Evolutionary conservation across 768 basidiomycete genomes (phyloP).

Genomic region (Lentinula raphanica): DNA sequence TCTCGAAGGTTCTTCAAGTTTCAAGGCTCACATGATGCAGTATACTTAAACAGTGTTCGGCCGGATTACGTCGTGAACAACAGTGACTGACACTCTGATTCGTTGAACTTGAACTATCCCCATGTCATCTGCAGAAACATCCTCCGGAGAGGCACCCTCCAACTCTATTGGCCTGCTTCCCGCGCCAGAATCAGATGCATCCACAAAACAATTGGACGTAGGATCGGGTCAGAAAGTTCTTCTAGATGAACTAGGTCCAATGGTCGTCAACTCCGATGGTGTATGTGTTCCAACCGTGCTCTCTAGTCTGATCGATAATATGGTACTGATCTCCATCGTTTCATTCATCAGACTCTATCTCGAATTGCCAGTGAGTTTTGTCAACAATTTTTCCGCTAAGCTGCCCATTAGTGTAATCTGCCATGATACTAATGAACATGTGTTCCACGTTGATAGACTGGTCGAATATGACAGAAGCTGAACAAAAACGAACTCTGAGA

Average conservation of each 20-base stretch:
- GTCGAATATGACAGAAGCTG: constrained; percentile 36
- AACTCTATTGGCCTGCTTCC: not conserved
- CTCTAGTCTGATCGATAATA: not conserved
- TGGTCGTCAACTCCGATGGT: constrained; percentile 66
- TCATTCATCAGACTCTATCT: not conserved
- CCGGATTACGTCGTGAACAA: too few relatives aligned
- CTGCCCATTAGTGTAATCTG: too few relatives aligned
- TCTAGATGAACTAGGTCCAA: constrained; percentile 57
- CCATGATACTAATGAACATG: too few relatives aligned
- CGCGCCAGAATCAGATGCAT: constrained; percentile 2
- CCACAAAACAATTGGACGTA: constrained; percentile 9
- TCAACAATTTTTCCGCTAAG: not conserved
- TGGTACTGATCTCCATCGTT: not conserved
- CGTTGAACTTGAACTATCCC: not conserved
- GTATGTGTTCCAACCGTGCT: constrained; percentile 47
- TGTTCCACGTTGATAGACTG: too few relatives aligned
- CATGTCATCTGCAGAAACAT: not conserved
- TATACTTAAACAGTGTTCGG: too few relatives aligned
- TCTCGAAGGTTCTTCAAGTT: too few relatives aligned
- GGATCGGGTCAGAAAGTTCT: constrained; percentile 30
- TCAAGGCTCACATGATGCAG: too few relatives aligned
- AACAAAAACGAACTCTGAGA: constrained; percentile 39
- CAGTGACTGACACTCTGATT: too few relatives aligned
- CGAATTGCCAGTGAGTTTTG: constrained; percentile 2
- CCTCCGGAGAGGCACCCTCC: not conserved